Evolutionary conservation across 2,329 filamentous ascomycete genomes (phyloP).

Genomic region (Fusarium euwallaceae): DNA sequence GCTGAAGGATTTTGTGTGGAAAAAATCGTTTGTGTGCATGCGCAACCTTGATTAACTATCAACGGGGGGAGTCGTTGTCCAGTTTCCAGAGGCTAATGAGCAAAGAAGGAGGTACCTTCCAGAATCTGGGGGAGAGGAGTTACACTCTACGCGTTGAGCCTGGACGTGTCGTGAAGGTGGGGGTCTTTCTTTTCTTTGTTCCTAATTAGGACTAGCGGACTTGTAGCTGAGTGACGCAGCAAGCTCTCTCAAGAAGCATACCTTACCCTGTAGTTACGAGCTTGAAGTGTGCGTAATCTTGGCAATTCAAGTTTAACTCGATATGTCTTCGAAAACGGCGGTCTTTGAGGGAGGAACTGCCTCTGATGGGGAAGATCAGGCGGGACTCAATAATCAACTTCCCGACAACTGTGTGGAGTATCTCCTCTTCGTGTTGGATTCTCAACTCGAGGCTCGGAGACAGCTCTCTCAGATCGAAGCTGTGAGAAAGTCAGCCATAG

Average conservation of each 20-base stretch:
- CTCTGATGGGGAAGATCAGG: not conserved
- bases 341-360: constrained; percentile 2
- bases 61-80: not conserved
- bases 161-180: constrained; percentile 27
- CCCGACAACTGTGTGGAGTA: constrained; percentile 92
- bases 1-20: not conserved
- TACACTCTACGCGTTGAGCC: constrained; percentile 43
- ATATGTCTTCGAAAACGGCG: constrained; percentile 26
- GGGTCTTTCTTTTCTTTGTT: constrained; percentile 3
- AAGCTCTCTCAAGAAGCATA: not conserved
- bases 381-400: constrained; percentile 54
- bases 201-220: constrained; percentile 25
- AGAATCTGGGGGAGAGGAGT: constrained; percentile 5
- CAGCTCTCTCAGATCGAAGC: constrained; percentile 76
- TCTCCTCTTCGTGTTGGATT: constrained; percentile 78
- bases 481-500: constrained; percentile 76
- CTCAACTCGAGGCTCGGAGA: constrained; percentile 65
- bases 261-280: constrained; percentile 33
- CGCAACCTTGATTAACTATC: not conserved
- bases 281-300: constrained; percentile 4
- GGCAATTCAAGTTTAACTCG: not conserved
- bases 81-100: constrained; percentile 4
- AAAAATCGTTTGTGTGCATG: not conserved
- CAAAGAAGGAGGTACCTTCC: constrained; percentile 5
- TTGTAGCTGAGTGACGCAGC: not conserved